Conservation (phyloP, 192 early-diverging fungal genomes). For the Coemansia sp. region DNA sequence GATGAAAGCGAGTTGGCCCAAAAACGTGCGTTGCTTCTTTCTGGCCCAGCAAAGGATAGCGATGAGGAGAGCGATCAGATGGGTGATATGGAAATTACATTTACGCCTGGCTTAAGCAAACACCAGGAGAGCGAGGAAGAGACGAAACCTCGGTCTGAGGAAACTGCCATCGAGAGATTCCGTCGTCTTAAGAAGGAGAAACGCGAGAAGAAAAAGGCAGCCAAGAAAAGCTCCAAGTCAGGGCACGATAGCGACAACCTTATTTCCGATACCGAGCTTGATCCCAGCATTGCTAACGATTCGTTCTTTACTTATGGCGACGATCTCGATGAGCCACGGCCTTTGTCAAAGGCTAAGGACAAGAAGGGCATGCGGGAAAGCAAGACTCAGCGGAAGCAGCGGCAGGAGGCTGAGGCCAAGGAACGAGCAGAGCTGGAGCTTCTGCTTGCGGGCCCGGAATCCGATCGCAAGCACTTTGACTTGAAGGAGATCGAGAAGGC, state of each 20-base stretch:
- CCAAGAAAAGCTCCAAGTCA: slow-evolving; percentile 13
- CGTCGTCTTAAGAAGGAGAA: slow-evolving; percentile 82
- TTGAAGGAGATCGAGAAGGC: slow-evolving; percentile 81
- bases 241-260: slow-evolving; percentile 52
- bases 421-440: slow-evolving; percentile 77
- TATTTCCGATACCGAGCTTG: slow-evolving; percentile 60
- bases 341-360: slow-evolving; percentile 29
- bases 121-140: slow-evolving; percentile 56
- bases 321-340: slow-evolving; percentile 2
- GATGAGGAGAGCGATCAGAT: slow-evolving; percentile 53
- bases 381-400: slow-evolving; percentile 56
- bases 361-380: slow-evolving; percentile 47
- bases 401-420: slow-evolving; percentile 59
- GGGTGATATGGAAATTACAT: slow-evolving; percentile 92
- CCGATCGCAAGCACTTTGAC: slow-evolving; percentile 76
- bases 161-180: slow-evolving; percentile 83
- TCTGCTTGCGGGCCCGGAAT: slow-evolving; percentile 67
- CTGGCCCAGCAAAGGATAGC: slow-evolving; percentile 25
- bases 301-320: slow-evolving; percentile 57
- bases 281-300: slow-evolving; percentile 51
- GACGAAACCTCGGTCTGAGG: slow-evolving; percentile 45
- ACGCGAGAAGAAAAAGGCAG: slow-evolving; percentile 59
- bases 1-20: slow-evolving; percentile 48
- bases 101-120: slow-evolving; percentile 80
- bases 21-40: slow-evolving; percentile 46